Evolutionary conservation across 139 green algal species (phyloP).

Genomic region (Chlamydomonas sphaeroides): DNA sequence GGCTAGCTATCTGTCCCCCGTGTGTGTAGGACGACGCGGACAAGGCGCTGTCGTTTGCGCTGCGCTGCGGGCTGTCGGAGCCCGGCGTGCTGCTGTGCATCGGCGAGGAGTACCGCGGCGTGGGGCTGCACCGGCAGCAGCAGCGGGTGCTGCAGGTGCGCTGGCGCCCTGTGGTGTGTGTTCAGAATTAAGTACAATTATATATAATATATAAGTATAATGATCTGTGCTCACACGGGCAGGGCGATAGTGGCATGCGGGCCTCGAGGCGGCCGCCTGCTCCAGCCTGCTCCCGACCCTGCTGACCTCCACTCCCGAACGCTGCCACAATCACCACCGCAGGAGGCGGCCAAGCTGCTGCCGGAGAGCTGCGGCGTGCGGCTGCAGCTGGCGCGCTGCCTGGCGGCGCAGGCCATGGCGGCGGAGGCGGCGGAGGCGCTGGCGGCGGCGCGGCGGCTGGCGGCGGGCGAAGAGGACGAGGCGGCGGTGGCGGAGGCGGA

Average conservation of each 20-base stretch:
- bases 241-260: too few relatives aligned
- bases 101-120: conserved; percentile 9
- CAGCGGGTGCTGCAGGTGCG: conserved; percentile 26
- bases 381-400: conserved; percentile 22
- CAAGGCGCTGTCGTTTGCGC: conserved; percentile 2
- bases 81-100: not conserved
- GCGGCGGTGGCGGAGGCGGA: conserved; percentile 26
- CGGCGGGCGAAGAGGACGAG: conserved; percentile 1
- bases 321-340: not conserved
- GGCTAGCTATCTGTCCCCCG: not conserved
- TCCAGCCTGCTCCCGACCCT: too few relatives aligned
- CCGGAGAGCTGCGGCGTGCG: conserved; percentile 9
- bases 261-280: too few relatives aligned
- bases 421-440: conserved; percentile 18
- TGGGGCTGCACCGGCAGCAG: conserved; percentile 15
- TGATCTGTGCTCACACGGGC: too few relatives aligned
- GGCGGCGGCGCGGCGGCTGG: conserved; percentile 27
- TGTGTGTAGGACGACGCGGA: not conserved
- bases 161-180: too few relatives aligned
- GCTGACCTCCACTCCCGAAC: too few relatives aligned
- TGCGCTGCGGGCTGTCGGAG: conserved; percentile 13
- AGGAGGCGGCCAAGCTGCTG: conserved; percentile 6
- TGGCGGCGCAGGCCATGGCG: conserved; percentile 13
- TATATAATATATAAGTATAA: too few relatives aligned
- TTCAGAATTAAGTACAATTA: too few relatives aligned